These are phyloP conservation scores for Astrothelium macrocarpum DNA, from an alignment of 495 filamentous ascomycete genomes.

Conservation along the genomic window DNA sequence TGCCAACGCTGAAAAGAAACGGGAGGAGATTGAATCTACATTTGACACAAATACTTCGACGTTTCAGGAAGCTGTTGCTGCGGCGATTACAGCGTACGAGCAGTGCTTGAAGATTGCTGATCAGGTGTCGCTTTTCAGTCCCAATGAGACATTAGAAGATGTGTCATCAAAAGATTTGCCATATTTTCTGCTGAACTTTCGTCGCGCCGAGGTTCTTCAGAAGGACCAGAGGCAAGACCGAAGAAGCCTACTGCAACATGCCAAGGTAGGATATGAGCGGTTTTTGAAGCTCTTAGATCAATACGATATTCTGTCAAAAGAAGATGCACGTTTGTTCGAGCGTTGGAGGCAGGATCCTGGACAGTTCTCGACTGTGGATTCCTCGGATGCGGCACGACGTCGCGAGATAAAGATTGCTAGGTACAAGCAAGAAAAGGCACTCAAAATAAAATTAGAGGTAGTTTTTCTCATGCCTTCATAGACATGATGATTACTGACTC, in stretches of 20 bases:
- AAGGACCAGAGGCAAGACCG: conserved; percentile 46
- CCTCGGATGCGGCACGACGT: conserved; percentile 59
- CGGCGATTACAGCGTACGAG: conserved; percentile 59
- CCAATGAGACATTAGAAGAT: conserved; percentile 86
- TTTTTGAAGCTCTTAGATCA: conserved; percentile 67
- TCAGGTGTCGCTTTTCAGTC: conserved; percentile 71
- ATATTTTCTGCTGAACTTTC: conserved; percentile 59
- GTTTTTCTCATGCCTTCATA: not conserved
- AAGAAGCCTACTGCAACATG: conserved; percentile 49
- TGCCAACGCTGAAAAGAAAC: conserved; percentile 45
- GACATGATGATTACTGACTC: not conserved
- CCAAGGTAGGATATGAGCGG: conserved; percentile 60
- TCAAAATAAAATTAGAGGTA: conserved; percentile 76
- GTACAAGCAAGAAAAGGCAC: conserved; percentile 75
- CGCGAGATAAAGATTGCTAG: conserved; percentile 76
- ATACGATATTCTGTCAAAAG: conserved; percentile 60
- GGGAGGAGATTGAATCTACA: conserved; percentile 39
- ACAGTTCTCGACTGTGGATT: conserved; percentile 58
- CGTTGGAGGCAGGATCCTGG: conserved; percentile 56
- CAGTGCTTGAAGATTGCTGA: conserved; percentile 60
- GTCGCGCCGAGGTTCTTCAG: conserved; percentile 56
- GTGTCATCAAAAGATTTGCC: conserved; percentile 72
- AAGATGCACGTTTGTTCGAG: conserved; percentile 63
- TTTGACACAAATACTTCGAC: conserved; percentile 43
- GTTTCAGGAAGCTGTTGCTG: conserved; percentile 58